Evolutionary conservation across 2,329 filamentous ascomycete genomes (phyloP), one percentile per base, ranked within the genome.

Genomic region (Fusarium nygamai): DNA sequence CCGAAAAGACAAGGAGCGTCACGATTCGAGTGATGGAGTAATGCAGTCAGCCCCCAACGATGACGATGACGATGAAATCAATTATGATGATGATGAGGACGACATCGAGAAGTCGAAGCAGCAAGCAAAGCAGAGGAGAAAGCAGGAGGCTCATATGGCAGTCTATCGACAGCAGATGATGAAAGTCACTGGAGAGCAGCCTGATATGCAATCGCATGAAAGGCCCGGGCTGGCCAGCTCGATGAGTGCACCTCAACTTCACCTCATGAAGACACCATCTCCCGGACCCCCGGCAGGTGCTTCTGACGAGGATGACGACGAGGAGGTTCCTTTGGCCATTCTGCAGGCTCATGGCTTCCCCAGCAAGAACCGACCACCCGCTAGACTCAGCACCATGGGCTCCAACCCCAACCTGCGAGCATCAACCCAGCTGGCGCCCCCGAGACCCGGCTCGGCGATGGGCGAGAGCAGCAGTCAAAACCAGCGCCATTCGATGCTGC

Each of bases 151-250:
- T 19, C 94, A 96, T 81, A 92, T 98, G 86, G 89, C 94, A 4
- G 92, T 97, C 4, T 97, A 97, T 82, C 90, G 95, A 66, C 95
- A 98, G 81, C 93, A 96, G 83, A 98, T 97, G 95, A 97, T 96
- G 93, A 97, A 97, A 83, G 93, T 96, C 36, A 97, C 94, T 2
- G 95, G 95, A 54, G 94, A 96, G 76, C 84, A 79, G 43, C 77
- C 77, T 16, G 77, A 79, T 33, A 60, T 79, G 67, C 71, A 78
- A 22, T 54, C 87, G 20, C 79, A 84, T 17, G 82, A 87, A 33
- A 89, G 90, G n/a, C 87, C 89, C 20, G 84, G 85, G 57, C 82
- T 92, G 69, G 86, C 88, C 24, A 84, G 87, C 39, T 90, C 89
- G 9, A 86, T 88, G 78, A 93, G 92, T 80, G 89, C 90, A 8